These are phyloP conservation scores for Racocetra persica DNA, from an alignment of 371 early-diverging fungal genomes.

Conservation along the genomic window DNA sequence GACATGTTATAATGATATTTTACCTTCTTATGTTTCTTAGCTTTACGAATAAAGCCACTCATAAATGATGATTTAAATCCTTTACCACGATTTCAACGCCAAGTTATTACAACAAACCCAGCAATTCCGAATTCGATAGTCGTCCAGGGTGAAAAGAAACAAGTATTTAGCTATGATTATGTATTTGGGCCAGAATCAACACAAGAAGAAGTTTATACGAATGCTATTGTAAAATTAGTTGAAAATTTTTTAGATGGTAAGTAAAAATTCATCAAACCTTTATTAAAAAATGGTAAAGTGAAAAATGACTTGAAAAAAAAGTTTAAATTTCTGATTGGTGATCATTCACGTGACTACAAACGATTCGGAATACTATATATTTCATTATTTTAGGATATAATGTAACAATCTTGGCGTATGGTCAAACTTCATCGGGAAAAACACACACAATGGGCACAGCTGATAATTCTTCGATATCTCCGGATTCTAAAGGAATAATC, in stretches of 20 bases:
- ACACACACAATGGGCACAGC: conserved; percentile 98
- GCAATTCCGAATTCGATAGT: conserved; percentile 22
- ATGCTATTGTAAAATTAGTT: conserved; percentile 74
- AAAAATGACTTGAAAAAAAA: too few relatives aligned
- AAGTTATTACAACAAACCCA: conserved; percentile 17
- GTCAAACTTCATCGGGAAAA: conserved; percentile 97
- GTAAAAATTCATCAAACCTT: not conserved
- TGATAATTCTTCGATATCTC: conserved; percentile 10
- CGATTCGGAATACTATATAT: too few relatives aligned
- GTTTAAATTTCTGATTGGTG: not conserved
- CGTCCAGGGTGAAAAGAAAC: conserved; percentile 50
- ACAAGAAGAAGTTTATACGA: conserved; percentile 81
- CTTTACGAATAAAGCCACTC: conserved; percentile 38
- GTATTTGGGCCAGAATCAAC: conserved; percentile 72
- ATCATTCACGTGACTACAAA: not conserved
- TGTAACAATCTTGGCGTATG: conserved; percentile 98
- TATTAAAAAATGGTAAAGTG: too few relatives aligned
- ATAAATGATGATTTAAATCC: conserved; percentile 11
- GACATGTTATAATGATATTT: too few relatives aligned
- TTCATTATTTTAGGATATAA: conserved; percentile 74
- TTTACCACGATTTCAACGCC: conserved; percentile 40
- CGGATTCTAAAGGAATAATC: conserved; percentile 77
- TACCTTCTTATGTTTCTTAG: conserved; percentile 4
- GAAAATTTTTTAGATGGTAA: conserved; percentile 89
- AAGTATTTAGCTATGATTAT: conserved; percentile 78